Conservation (phyloP, 257 asterid genomes). For the Linaria vulgaris region DNA sequence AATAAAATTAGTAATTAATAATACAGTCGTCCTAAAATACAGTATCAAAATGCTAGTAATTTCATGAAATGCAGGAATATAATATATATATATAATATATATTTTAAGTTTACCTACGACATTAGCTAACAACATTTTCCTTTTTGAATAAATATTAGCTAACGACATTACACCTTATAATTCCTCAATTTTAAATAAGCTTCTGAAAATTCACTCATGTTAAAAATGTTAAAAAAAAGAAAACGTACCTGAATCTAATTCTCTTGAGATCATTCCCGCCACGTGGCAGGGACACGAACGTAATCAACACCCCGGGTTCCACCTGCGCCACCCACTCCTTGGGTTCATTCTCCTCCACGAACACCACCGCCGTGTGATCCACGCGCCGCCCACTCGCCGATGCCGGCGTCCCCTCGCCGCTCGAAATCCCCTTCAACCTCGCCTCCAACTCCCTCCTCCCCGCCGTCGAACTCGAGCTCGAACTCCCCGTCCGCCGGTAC, state of each 20-base stretch:
- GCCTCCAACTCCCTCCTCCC: constrained; percentile 92
- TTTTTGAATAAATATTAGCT: too few species aligned
- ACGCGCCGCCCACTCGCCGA: constrained; percentile 93
- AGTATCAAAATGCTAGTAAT: too few species aligned
- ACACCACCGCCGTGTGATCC: constrained; percentile 73
- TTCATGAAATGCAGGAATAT: too few species aligned
- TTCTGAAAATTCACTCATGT: too few species aligned
- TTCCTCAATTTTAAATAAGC: too few species aligned
- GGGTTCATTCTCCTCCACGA: constrained; percentile 87
- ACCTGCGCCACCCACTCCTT: constrained; percentile 99
- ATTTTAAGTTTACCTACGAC: too few species aligned
- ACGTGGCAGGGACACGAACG: constrained; percentile 80
- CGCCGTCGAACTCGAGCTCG: constrained; percentile 58
- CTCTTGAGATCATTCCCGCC: constrained; percentile 95
- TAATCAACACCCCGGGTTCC: constrained; percentile 90
- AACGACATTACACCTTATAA: too few species aligned
- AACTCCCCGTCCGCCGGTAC: constrained; percentile 83
- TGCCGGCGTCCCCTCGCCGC: constrained; percentile 89
- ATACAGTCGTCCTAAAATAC: too few species aligned
- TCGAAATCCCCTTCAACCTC: constrained; percentile 83
- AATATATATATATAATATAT: too few species aligned
- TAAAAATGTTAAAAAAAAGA: too few species aligned
- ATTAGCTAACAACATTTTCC: too few species aligned
- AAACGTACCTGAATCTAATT: constrained; percentile 77
- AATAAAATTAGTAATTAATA: too few species aligned